These are phyloP conservation scores for Irpex sp. DNA, from an alignment of 1,284 basidiomycete genomes.

Conservation along the genomic window DNA sequence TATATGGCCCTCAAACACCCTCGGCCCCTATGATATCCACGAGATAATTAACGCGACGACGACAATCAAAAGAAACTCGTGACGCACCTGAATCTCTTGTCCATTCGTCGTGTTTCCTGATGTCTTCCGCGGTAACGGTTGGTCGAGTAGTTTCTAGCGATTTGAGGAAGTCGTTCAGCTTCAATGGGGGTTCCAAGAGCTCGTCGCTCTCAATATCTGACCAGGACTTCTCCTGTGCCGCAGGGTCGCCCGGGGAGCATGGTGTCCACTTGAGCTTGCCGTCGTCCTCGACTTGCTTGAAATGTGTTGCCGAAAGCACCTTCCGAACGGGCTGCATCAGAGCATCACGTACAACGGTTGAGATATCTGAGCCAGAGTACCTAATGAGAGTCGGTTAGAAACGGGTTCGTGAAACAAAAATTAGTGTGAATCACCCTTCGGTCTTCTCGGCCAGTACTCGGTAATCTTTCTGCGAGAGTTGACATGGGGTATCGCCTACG, in stretches of 20 bases:
- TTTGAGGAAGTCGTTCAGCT: slow-evolving; percentile 81
- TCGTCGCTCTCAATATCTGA: slow-evolving; percentile 90
- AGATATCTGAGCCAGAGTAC: slow-evolving; percentile 95
- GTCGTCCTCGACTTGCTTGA: slow-evolving; percentile 55
- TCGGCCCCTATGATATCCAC: slow-evolving; percentile 33
- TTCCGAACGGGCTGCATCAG: slow-evolving; percentile 99
- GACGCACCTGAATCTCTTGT: slow-evolving; percentile 77
- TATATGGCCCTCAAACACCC: slow-evolving; percentile 29
- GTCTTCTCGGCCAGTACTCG: slow-evolving; percentile 81
- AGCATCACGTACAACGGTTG: slow-evolving; percentile 93
- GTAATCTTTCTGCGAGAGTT: slow-evolving; percentile 79
- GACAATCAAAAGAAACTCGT: slow-evolving; percentile 6
- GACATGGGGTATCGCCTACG: slow-evolving; percentile 89
- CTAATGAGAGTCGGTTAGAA: slow-evolving; percentile 29
- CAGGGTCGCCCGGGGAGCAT: slow-evolving; percentile 90
- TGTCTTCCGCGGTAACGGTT: slow-evolving; percentile 89
- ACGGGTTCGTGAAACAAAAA: neutral
- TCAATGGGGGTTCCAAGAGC: slow-evolving; percentile 82
- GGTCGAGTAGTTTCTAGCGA: slow-evolving; percentile 82
- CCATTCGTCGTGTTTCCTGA: slow-evolving; percentile 89
- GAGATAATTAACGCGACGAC: neutral
- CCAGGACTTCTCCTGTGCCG: slow-evolving; percentile 90
- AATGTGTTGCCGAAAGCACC: slow-evolving; percentile 94
- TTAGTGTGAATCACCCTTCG: slow-evolving; percentile 60
- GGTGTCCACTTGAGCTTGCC: slow-evolving; percentile 72